Evolutionary conservation across 129 eudicot genomes (phyloP).

Genomic region (Tanacetum coccineum): DNA sequence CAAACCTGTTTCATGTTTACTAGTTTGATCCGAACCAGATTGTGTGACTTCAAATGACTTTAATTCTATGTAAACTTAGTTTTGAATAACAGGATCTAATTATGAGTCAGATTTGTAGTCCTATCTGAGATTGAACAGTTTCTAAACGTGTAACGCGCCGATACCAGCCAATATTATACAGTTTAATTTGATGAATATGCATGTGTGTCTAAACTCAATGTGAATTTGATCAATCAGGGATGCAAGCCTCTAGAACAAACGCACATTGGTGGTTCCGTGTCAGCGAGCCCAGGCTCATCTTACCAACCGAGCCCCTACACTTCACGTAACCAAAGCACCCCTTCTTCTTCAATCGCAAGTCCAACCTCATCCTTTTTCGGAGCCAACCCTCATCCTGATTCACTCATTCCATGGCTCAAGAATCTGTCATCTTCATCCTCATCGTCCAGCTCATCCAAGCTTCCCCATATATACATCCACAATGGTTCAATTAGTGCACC

Average conservation of each 20-base stretch:
- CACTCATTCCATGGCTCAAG: constrained; percentile 79
- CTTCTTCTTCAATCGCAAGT: constrained; percentile 64
- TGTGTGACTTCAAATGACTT: too few species aligned
- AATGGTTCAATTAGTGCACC: constrained; percentile 88
- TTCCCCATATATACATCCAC: constrained; percentile 42
- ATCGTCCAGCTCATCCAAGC: constrained; percentile 50
- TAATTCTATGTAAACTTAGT: too few species aligned
- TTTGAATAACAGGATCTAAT: too few species aligned
- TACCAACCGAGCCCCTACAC: constrained; percentile 65
- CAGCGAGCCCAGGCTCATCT: constrained; percentile 70
- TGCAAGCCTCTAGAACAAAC: constrained; percentile 60
- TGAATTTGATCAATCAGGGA: constrained; percentile 52
- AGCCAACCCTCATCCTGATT: constrained; percentile 43
- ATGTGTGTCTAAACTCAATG: too few species aligned
- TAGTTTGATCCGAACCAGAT: too few species aligned
- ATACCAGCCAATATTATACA: too few species aligned
- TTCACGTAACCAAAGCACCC: constrained; percentile 56
- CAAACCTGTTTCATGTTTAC: too few species aligned
- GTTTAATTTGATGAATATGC: too few species aligned
- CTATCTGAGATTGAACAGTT: too few species aligned
- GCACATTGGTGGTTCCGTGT: constrained; percentile 60
- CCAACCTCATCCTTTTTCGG: constrained; percentile 57
- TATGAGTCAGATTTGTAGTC: too few species aligned
- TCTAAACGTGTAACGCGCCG: too few species aligned
- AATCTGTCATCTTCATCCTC: constrained; percentile 66